Base-by-base conservation (phyloP, 495 filamentous ascomycete species). In the Rhizodiscina lignyota region DNA sequence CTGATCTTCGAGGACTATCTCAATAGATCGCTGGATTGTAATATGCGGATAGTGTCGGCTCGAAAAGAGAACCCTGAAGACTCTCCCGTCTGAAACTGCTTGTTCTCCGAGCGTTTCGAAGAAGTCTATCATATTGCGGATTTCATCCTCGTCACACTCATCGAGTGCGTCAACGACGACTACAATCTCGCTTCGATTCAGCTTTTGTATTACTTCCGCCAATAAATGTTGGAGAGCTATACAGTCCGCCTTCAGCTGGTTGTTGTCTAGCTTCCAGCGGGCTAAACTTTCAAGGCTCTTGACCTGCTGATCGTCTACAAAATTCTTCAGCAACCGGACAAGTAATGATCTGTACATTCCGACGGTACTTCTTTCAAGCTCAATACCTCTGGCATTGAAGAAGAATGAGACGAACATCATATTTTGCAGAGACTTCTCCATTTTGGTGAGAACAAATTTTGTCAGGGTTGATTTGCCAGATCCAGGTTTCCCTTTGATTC, bases 401-500 rank as follows among this genome's bases (percentile, higher is more conserved):
- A 61, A 64, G 39, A 54, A 59, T 6, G 50, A 51, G 2, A 52
- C 30, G 16, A 51, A 43, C 21, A 21, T 35, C 2, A n/a, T 16
- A 3, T 35, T 33, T 3, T 18, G n/a, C 24, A 15, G 12, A 13
- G n/a, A 22, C 17, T 26, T 24, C 13, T 26, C 4, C 6, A 34
- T 22, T 5, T 43, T 23, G 3, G 27, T 18, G 22, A 44, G 8
- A 23, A 18, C 32, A 16, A 40, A 40, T 19, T 44, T 44, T 32
- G 35, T 44, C 2, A 44, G 16, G 5, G 30, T 32, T 21, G 42
- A 47, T 37, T 47, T 47, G 12, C 43, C 43, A 10, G 43, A 16
- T 4, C 43, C 43, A 26, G 43, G 43, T 12, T 47, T 47, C 16
- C 43, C 43, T 24, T 38, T 39, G 18, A 47, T 47, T 40, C 43